Evolutionary conservation across 805 yeast genomes (phyloP), one percentile per base, ranked within the genome.

Genomic region (Pichia cephalocereana): DNA sequence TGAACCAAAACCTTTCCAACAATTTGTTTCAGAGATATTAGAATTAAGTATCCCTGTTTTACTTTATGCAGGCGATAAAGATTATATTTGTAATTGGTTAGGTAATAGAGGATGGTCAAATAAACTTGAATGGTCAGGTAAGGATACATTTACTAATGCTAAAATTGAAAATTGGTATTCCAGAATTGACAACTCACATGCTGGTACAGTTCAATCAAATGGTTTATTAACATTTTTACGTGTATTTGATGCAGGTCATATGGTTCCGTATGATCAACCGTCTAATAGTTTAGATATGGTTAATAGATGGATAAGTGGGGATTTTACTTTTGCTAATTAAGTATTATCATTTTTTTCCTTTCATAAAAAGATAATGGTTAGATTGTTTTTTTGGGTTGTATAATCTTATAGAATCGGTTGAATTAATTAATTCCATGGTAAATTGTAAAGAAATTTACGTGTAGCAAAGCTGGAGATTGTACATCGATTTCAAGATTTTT

Each of bases 21-120:
- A 73, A 57, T 80, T 78, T 45, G 87, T 91, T 38, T 72, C 82
- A 26, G 80, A 79, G 42, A 69, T 89, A 52, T 75, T 91, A 57
- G 89, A 88, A 53, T 64, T 74, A 26, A 83, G 75, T 11, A 59
- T 90, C 44, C 96, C 96, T 4, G 90, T 89, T 27, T 75, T 91
- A 64, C 75, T 91, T 53, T 91, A 90, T 59, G 96, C 96, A 15
- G 98, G 98, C 62, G 96, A 90, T 70, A 87, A 88, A 70, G 98
- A 90, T 68, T 90, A 82, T 68, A 90, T 90, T 63, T 90, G 97
- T 71, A 90, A 91, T 72, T 90, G 96, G 96, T 76, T 91, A 61
- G 98, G 97, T 54, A 89, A 89, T 66, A 78, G 80, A 61, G 93
- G 84, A 15, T 86, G 96, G 95, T 73, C 91, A 37, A 74, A 85